These are phyloP conservation scores for Leucocoprinus leucothites DNA, from an alignment of 768 basidiomycete genomes.

Conservation along the genomic window DNA sequence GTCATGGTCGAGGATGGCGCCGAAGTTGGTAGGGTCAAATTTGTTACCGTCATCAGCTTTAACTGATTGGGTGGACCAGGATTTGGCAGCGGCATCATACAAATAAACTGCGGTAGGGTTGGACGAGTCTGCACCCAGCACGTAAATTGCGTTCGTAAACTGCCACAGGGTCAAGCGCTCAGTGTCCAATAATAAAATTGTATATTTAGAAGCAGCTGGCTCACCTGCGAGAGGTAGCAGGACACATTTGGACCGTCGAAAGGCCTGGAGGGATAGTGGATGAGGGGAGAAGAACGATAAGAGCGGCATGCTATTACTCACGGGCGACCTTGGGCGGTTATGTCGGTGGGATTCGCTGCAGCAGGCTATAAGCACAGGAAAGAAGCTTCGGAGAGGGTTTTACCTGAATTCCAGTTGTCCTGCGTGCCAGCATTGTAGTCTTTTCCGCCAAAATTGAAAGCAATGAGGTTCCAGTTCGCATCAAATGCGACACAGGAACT, in stretches of 20 bases:
- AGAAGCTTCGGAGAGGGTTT: conserved; percentile 18
- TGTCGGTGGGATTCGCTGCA: conserved; percentile 56
- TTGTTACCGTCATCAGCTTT: conserved; percentile 36
- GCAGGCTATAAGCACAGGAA: background rate
- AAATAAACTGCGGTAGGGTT: conserved; percentile 75
- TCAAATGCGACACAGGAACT: conserved; percentile 81
- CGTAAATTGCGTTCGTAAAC: conserved; percentile 85
- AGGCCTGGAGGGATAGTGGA: conserved; percentile 37
- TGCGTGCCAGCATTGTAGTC: conserved; percentile 81
- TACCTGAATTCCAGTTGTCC: conserved; percentile 60
- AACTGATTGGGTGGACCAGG: conserved; percentile 62
- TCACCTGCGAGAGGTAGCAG: conserved; percentile 71
- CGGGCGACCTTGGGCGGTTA: conserved; percentile 77
- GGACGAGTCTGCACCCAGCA: conserved; percentile 71
- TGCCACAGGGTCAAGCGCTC: conserved; percentile 25
- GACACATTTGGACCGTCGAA: conserved; percentile 62
- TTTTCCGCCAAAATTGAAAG: conserved; percentile 79
- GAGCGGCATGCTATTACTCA: conserved; percentile 34
- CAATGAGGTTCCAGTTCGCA: conserved; percentile 75
- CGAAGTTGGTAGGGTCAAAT: conserved; percentile 63
- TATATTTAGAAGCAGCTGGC: conserved; percentile 6
- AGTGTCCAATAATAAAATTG: background rate
- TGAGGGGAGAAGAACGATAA: background rate
- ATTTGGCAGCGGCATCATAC: conserved; percentile 56
- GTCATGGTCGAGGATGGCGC: conserved; percentile 87